A percentile compares a stretch with the other conserved stretches of the same genome.
phyloP scores from a whole-genome alignment of 2,329 filamentous ascomycete species.

The Colletotrichum sp. region DNA sequence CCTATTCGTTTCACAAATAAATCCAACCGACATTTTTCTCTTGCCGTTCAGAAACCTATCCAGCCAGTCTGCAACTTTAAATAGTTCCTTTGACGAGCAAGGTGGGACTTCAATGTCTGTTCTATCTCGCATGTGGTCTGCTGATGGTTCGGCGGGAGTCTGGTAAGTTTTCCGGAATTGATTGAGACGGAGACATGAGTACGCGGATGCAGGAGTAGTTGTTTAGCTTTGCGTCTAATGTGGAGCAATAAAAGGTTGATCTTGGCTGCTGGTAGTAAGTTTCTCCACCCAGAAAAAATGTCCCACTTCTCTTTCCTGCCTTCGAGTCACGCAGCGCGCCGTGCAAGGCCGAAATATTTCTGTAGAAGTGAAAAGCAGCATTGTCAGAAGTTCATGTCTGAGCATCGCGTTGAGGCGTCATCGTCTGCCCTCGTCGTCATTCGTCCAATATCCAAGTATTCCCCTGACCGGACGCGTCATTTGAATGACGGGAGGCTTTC shows the following conservation, averaged over 20 bases:
- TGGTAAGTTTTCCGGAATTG: too few species aligned
- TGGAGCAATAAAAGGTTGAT: neutral
- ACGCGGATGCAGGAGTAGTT: fast-evolving
- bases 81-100: fast-evolving
- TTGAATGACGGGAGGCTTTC: neutral
- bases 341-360: too few species aligned
- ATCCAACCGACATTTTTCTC: too few species aligned
- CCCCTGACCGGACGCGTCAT: fast-evolving
- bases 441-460: neutral
- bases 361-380: fast-evolving
- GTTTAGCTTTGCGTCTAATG: neutral
- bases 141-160: too few species aligned
- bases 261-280: fast-evolving
- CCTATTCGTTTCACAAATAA: too few species aligned
- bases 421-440: fast-evolving
- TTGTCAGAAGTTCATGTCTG: neutral
- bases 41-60: too few species aligned
- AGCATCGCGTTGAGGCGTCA: neutral
- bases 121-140: neutral
- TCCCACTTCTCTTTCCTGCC: too few species aligned
- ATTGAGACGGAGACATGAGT: neutral
- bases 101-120: neutral
- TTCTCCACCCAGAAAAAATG: neutral
- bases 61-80: neutral
- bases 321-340: too few species aligned